A percentile compares a stretch with the other conserved stretches of the same genome.
Conservation (phyloP, 176 grass and related monocot species). For the Zoysia japonica region DNA sequence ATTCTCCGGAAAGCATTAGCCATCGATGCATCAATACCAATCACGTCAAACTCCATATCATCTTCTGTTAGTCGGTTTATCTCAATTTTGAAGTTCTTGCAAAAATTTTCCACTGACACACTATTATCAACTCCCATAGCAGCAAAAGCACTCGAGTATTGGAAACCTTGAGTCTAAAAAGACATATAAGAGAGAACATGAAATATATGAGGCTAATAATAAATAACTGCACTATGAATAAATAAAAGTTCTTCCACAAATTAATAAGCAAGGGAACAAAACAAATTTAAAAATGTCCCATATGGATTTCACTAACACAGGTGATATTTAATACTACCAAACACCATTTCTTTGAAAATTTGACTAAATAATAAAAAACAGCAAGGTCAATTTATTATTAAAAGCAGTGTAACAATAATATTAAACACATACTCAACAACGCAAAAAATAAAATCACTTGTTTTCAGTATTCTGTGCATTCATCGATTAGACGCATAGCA, state of each 20-base stretch:
- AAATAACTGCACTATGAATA: not conserved
- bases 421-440: not conserved
- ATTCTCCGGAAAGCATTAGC: constrained; percentile 90
- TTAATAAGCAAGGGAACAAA: not conserved
- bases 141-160: constrained; percentile 69
- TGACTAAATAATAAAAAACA: not conserved
- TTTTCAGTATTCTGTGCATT: not conserved
- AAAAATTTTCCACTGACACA: constrained; percentile 52
- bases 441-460: not conserved
- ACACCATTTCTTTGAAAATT: not conserved
- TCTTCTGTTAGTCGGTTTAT: constrained; percentile 72
- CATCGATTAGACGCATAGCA: not conserved
- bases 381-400: constrained; percentile 16
- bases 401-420: not conserved
- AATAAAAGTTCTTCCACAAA: not conserved
- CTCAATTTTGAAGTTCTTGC: constrained; percentile 64
- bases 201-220: not conserved
- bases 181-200: constrained; percentile 23
- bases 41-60: constrained; percentile 96
- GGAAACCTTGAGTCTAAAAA: constrained; percentile 73
- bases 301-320: not conserved
- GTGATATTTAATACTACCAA: not conserved
- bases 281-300: not conserved
- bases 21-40: constrained; percentile 85
- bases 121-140: constrained; percentile 71